Percentiles rank a stretch among this genome's conserved stretches.
phyloP scores from a whole-genome alignment of 2,329 filamentous ascomycete species.

The Botrytis paeoniae region DNA sequence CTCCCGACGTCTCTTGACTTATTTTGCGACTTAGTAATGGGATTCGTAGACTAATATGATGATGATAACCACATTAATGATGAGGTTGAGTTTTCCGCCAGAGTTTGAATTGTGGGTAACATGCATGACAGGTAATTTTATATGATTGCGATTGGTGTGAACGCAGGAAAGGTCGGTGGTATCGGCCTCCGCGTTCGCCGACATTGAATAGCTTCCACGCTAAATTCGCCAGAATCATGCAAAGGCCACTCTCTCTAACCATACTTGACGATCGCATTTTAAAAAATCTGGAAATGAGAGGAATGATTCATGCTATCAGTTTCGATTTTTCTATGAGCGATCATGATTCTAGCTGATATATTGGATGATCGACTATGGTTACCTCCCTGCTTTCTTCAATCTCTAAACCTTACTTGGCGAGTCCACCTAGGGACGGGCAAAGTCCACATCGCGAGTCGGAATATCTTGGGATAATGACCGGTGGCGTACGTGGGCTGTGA shows the following conservation, averaged over 20 bases:
- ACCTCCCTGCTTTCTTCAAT: not conserved
- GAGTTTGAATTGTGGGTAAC: not conserved
- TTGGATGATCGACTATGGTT: not conserved
- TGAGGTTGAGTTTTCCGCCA: not conserved
- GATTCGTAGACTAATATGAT: not conserved
- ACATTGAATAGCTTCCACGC: not conserved
- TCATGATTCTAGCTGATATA: not conserved
- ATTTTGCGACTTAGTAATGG: not conserved
- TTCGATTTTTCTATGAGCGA: not conserved
- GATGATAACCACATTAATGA: not conserved
- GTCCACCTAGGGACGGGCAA: not conserved
- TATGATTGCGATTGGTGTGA: not conserved
- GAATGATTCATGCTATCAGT: not conserved
- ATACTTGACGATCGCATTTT: not conserved
- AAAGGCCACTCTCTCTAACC: not conserved
- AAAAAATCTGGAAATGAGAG: not conserved
- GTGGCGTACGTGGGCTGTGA: not conserved
- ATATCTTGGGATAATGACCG: not conserved
- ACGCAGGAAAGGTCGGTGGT: conserved; percentile 3
- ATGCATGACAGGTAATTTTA: not conserved
- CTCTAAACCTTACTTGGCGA: not conserved
- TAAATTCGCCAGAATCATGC: not conserved
- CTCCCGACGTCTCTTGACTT: not conserved
- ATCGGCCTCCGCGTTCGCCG: conserved; percentile 12
- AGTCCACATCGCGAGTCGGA: conserved; percentile 4